Conservation (phyloP, 805 yeast species). For the Maudiozyma bulderi region DNA sequence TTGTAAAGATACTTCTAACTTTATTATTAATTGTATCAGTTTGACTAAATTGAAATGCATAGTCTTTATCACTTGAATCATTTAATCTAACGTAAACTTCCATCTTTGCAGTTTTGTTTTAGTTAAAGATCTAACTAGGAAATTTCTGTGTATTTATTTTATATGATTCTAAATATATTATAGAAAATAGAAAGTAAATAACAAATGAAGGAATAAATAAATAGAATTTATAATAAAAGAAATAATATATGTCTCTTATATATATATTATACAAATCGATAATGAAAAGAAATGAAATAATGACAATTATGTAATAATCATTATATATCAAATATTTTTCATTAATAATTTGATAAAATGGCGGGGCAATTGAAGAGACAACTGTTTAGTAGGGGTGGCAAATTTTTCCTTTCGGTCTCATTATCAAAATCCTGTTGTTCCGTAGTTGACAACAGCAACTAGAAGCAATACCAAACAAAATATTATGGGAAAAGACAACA, state of each 20-base stretch:
- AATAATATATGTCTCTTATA: not conserved
- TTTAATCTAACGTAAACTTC: constrained; percentile 66
- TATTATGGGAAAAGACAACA: no score
- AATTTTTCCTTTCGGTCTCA: not conserved
- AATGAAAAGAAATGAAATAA: not conserved
- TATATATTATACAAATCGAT: not conserved
- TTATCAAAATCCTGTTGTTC: not conserved
- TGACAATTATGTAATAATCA: not conserved
- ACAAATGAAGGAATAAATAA: not conserved
- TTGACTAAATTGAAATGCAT: constrained; percentile 68
- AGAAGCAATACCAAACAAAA: no score
- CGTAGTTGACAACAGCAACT: no score
- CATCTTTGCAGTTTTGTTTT: constrained; percentile 11
- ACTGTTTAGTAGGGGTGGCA: not conserved
- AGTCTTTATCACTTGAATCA: constrained; percentile 77
- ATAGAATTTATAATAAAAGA: not conserved
- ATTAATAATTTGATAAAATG: not conserved
- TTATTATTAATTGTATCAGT: constrained; percentile 52
- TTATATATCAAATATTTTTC: no score
- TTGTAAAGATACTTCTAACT: constrained; percentile 41
- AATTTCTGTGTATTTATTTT: no score
- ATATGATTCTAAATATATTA: no score
- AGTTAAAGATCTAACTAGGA: no score
- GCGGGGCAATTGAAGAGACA: not conserved
- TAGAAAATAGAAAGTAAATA: no score